phyloP scores from a whole-genome alignment of 2,329 filamentous ascomycete species.

The Sclerotiophoma versabilis region DNA sequence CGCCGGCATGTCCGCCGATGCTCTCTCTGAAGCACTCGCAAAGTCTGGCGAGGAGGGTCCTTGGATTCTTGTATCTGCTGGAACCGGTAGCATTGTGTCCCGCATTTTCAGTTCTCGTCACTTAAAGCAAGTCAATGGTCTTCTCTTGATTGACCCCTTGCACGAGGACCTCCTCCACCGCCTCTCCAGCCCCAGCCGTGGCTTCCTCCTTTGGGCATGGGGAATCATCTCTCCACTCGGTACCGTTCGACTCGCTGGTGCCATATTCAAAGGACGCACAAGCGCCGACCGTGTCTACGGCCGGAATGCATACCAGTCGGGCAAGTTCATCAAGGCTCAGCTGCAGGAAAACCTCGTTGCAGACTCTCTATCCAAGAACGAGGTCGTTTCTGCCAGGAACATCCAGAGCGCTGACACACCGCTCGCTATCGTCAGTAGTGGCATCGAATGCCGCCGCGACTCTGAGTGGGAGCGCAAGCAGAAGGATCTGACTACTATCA shows the following conservation, averaged over 20 bases:
- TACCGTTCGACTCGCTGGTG: slow-evolving; percentile 78
- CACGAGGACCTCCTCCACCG: slow-evolving; percentile 84
- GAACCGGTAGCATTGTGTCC: slow-evolving; percentile 86
- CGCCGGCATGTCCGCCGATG: slow-evolving; percentile 90
- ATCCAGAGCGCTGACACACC: slow-evolving; percentile 81
- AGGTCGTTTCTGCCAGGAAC: slow-evolving; percentile 77
- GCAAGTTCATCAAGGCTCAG: slow-evolving; percentile 87
- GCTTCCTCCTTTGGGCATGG: slow-evolving; percentile 85
- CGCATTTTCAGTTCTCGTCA: slow-evolving; percentile 91
- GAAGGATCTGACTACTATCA: slow-evolving; percentile 80
- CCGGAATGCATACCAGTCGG: slow-evolving; percentile 75
- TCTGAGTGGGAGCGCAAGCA: slow-evolving; percentile 83
- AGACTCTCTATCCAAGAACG: slow-evolving; percentile 80
- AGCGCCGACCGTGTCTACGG: slow-evolving; percentile 88
- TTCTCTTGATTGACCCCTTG: slow-evolving; percentile 85
- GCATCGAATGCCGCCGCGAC: slow-evolving; percentile 70
- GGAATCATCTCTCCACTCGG: slow-evolving; percentile 89
- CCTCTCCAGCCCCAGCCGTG: slow-evolving; percentile 71
- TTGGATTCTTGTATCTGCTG: slow-evolving; percentile 86
- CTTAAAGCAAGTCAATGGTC: slow-evolving; percentile 73
- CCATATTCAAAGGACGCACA: slow-evolving; percentile 80
- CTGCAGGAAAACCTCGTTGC: slow-evolving; percentile 93
- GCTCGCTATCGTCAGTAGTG: slow-evolving; percentile 83
- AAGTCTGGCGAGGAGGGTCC: slow-evolving; percentile 82
- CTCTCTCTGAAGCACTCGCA: slow-evolving; percentile 83